These are phyloP conservation scores for Heliamphora exappendiculata DNA, from an alignment of 148 eudicot genomes.

Conservation along the genomic window DNA sequence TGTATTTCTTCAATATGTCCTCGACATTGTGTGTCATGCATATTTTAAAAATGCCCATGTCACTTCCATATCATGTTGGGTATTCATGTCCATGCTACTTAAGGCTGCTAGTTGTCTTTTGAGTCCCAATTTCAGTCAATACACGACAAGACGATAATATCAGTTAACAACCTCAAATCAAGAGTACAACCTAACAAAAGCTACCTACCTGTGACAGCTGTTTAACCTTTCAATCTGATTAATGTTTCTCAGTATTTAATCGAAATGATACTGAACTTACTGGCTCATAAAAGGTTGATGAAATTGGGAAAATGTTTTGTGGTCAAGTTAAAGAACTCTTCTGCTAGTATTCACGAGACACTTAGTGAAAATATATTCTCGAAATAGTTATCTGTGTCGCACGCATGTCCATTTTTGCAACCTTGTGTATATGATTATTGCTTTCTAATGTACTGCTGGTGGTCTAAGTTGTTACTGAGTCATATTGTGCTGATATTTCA, in stretches of 20 bases:
- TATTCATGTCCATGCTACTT: too few relatives aligned
- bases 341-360: not conserved
- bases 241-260: not conserved
- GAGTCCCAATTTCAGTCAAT: not conserved
- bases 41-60: too few relatives aligned
- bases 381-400: not conserved
- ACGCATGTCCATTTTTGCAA: not conserved
- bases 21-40: too few relatives aligned
- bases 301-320: not conserved
- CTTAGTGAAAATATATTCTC: not conserved
- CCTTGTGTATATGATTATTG: not conserved
- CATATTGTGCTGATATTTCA: slow-evolving; percentile 14
- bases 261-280: not conserved
- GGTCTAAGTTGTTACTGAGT: slow-evolving; percentile 4
- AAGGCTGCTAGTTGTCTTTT: not conserved
- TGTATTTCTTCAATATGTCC: too few relatives aligned
- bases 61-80: too few relatives aligned
- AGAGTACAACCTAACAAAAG: not conserved
- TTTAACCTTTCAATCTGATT: not conserved
- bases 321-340: not conserved
- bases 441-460: not conserved
- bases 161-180: not conserved
- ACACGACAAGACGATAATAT: not conserved
- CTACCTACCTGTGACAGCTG: not conserved
- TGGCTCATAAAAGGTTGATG: not conserved